Conservation (phyloP, 805 yeast species). For the Komagataella pseudopastoris region DNA sequence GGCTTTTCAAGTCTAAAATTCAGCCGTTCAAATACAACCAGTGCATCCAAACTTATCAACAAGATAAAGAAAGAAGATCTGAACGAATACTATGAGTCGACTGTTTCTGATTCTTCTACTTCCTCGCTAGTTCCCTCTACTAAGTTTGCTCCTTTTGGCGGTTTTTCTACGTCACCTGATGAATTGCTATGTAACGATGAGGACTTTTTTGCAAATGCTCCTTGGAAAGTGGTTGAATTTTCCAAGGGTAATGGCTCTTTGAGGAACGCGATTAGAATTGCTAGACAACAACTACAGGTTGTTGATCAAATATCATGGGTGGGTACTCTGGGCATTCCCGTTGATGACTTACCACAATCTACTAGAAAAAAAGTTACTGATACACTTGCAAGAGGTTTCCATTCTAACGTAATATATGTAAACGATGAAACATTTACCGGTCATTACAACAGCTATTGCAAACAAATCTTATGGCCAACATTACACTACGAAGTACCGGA, state of each 20-base stretch:
- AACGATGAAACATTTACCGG: conserved; percentile 78
- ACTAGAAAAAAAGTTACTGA: conserved; percentile 41
- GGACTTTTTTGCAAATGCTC: conserved; percentile 42
- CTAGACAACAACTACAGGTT: conserved; percentile 27
- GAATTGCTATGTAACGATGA: conserved; percentile 25
- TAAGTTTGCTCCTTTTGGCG: conserved; percentile 56
- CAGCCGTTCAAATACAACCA: background rate
- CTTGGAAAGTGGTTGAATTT: conserved; percentile 63
- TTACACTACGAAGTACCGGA: conserved; percentile 90
- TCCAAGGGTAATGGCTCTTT: conserved; percentile 80
- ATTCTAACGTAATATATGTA: conserved; percentile 55
- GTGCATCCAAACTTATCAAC: background rate
- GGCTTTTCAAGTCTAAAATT: background rate
- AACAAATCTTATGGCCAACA: conserved; percentile 94
- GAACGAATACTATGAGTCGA: background rate
- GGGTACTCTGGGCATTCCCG: conserved; percentile 88
- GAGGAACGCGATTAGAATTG: conserved; percentile 65
- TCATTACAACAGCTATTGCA: conserved; percentile 83
- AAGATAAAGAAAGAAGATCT: background rate
- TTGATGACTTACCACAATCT: conserved; percentile 56
- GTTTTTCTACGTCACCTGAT: conserved; percentile 47
- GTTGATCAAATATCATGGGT: conserved; percentile 47
- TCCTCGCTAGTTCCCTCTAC: conserved; percentile 3
- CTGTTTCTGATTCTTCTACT: background rate
- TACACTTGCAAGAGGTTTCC: conserved; percentile 31